Percentiles rank a stretch among this genome's conserved stretches.
Conservation (phyloP, 164 flowering plant species). For the Platanus orientalis region DNA sequence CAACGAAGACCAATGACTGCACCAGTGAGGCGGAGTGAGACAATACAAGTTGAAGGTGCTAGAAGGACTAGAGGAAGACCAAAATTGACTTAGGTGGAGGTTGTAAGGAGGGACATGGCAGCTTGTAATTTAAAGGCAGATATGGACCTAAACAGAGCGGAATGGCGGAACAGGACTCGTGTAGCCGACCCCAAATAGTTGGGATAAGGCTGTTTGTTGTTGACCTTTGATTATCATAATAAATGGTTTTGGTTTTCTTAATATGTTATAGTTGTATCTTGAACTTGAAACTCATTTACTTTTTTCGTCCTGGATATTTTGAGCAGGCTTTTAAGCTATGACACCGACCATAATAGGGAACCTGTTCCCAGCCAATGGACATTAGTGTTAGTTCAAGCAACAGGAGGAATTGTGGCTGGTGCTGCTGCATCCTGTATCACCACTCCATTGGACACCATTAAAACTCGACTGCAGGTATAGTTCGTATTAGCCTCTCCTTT, state of each 20-base stretch:
- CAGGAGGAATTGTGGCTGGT: slow-evolving; percentile 88
- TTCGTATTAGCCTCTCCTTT: no score
- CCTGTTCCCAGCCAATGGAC: slow-evolving; percentile 43
- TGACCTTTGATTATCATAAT: background rate
- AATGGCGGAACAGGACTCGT: no score
- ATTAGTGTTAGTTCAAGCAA: slow-evolving; percentile 71
- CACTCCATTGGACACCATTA: slow-evolving; percentile 96
- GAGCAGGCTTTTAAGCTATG: slow-evolving; percentile 56
- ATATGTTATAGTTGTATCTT: background rate
- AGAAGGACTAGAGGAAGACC: no score
- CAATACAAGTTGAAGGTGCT: no score
- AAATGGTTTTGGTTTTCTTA: background rate
- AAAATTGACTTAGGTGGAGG: no score
- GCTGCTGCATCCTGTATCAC: slow-evolving; percentile 83
- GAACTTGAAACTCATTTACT: background rate
- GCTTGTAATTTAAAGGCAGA: no score
- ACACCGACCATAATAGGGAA: slow-evolving; percentile 28
- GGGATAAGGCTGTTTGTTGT: no score
- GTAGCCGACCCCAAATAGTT: no score
- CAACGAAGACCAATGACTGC: no score
- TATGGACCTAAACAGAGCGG: no score
- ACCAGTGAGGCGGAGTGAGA: no score
- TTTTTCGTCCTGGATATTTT: background rate
- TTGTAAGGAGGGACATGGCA: no score
- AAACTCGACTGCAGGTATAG: slow-evolving; percentile 95